These are phyloP conservation scores for Hypomyces perniciosus DNA, from an alignment of 2,329 filamentous ascomycete species.

Conservation along the genomic window DNA sequence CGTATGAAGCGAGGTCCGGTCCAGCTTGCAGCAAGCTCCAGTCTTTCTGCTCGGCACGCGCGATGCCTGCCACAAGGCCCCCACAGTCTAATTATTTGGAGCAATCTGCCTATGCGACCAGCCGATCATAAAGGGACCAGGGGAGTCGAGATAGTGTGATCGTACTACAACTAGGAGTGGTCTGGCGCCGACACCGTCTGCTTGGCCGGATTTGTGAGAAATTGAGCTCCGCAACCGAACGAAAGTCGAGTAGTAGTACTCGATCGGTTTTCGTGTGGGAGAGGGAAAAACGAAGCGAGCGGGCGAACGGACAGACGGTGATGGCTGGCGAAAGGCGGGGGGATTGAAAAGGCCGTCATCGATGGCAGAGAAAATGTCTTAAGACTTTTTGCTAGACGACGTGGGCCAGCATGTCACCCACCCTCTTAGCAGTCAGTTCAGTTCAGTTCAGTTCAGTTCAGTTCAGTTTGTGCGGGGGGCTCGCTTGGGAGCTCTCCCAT, in stretches of 20 bases:
- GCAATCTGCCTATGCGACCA: constrained; percentile 18
- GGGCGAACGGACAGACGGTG: not conserved
- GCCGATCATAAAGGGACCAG: constrained; percentile 18
- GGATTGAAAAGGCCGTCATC: not conserved
- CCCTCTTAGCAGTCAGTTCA: not conserved
- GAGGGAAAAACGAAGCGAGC: not conserved
- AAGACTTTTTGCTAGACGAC: constrained; percentile 1
- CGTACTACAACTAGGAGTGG: too few relatives aligned
- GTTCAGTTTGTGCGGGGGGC: too few relatives aligned
- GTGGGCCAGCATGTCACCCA: constrained; percentile 2
- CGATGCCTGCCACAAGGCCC: constrained; percentile 8
- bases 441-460: too few relatives aligned
- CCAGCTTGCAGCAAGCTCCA: constrained; percentile 5
- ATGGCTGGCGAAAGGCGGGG: constrained; percentile 8
- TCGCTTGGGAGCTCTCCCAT: too few relatives aligned
- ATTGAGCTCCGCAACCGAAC: too few relatives aligned
- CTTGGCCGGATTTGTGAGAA: too few relatives aligned
- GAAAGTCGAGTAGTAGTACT: too few relatives aligned
- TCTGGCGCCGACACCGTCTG: not conserved
- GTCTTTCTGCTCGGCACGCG: constrained; percentile 4
- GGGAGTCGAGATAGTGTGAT: constrained; percentile 3
- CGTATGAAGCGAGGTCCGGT: constrained; percentile 8
- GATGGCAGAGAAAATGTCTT: constrained; percentile 8
- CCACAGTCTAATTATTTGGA: constrained; percentile 18
- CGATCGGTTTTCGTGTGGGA: not conserved